Base-by-base conservation (phyloP, 345 rosid species). In the Eutrema yunnanense region DNA sequence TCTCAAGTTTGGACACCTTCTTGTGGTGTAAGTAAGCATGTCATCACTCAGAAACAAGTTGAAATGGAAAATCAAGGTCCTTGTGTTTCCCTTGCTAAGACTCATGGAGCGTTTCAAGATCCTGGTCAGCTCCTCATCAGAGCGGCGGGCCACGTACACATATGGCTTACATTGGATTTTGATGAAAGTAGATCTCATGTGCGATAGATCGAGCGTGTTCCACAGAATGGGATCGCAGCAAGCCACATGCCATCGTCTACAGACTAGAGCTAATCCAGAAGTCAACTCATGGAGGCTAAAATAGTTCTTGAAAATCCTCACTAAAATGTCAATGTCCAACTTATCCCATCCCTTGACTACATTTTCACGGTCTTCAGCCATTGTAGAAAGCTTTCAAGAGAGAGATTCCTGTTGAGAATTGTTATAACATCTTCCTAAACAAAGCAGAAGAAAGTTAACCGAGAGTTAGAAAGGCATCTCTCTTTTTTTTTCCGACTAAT, bases 221-320 rank as follows among this genome's bases (percentile, higher is more conserved):
- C 97, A 89, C 7, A 87, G 74, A 46, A 79, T 34, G 52, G 96
- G 96, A 82, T 87, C 88, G 32, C 90, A 77, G 57, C 86, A 84
- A 63, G 87, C 97, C 69, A 10, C 27, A 26, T 88, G 86, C 96
- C 97, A 89, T 9, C 82, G 64, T 7, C 89, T 77, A 77, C 93
- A 89, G 56, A 89, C 93, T 49, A 71, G 87, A 71, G 87, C 92
- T 62, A 85, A 67, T 70, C 89, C 88, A 26, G 83, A 79, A 36
- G 80, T 86, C 52, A 86, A 76, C 75, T 87, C 77, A 44, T 54
- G 59, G 73, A 87, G 64, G 66, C 72, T 75, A 2, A 87, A 71
- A 3, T 84, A 73, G 6, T 78, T 78, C 85, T 80, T 65, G 36
- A 89, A 85, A 37, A 89, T 89, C 84, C 63, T 78, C 71, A 84